These are phyloP conservation scores for Suillus plorans DNA, from an alignment of 768 basidiomycete genomes.

Conservation along the genomic window DNA sequence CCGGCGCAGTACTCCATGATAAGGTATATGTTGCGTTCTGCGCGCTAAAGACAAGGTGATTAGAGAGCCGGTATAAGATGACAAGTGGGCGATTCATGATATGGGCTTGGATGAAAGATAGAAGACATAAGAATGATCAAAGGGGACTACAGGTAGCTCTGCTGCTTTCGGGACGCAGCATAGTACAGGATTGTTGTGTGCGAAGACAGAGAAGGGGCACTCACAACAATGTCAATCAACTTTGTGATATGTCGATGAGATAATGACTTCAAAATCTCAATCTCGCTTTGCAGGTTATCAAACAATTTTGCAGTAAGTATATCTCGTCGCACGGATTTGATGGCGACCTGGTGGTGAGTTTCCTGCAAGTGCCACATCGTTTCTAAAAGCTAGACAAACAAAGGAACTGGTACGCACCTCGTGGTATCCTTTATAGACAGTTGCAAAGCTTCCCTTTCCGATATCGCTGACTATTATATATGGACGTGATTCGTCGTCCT, in stretches of 20 bases:
- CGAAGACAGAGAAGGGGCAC: slow-evolving; percentile 20
- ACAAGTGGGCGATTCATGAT: not conserved
- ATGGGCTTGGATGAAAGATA: not conserved
- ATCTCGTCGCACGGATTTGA: slow-evolving; percentile 91
- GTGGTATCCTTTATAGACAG: slow-evolving; percentile 92
- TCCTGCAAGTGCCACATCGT: slow-evolving; percentile 47
- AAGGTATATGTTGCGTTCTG: slow-evolving; percentile 82
- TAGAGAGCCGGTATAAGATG: slow-evolving; percentile 5
- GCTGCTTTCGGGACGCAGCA: not conserved
- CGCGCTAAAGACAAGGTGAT: slow-evolving; percentile 44
- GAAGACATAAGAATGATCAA: not conserved
- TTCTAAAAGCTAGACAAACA: not conserved
- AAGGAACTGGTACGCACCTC: slow-evolving; percentile 51
- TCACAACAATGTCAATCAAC: slow-evolving; percentile 88
- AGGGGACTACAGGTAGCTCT: not conserved
- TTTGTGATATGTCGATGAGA: slow-evolving; percentile 93
- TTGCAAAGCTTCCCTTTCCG: slow-evolving; percentile 93
- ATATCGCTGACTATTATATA: slow-evolving; percentile 77
- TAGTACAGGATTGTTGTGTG: not conserved
- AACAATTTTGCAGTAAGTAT: slow-evolving; percentile 89
- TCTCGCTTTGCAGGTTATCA: slow-evolving; percentile 98
- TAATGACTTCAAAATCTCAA: slow-evolving; percentile 91
- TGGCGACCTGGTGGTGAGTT: slow-evolving; percentile 76
- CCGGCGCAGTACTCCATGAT: slow-evolving; percentile 98
- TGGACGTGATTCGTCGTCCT: slow-evolving; percentile 73